Evolutionary conservation across 2,329 filamentous ascomycete species (phyloP), one percentile per base, ranked within the genome.

Genomic region (Fusarium sp.): DNA sequence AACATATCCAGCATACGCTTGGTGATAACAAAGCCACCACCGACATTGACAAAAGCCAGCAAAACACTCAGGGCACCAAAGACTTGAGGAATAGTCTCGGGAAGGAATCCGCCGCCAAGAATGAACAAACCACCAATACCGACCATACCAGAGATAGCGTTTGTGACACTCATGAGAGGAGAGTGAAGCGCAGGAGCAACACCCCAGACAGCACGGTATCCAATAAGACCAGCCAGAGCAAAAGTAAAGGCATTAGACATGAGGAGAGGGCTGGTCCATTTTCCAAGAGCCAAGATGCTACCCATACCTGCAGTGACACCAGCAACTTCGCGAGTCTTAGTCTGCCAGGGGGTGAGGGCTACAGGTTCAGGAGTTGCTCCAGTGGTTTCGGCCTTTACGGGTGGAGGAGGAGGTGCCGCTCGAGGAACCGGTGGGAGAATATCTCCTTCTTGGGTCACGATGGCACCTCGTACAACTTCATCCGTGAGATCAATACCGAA

Each of bases 1-100:
- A 95, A 95, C 92, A 95, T 95, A 77, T 97, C 93, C 42, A 97
- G 84, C 94, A 97, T 97, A 67, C 94, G 87, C 81, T 97, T 97
- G 5, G 93, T 97, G 63, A 97, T 93, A 42, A 97, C 92, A 65
- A 97, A 97, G 0, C 94, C 94, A 60, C 94, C 94, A 0, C 92
- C 91, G 5, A 97, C 90, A 70, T 97, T 97, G 66, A 97, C 92
- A 76, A 96, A 97, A 0, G 93, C 93, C 21, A 97, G 82, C 8
- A 96, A 83, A 2, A 97, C 94, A 2, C 93, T 97, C 2, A 89
- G 80, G 3, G 93, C 92, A 56, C 93, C 94, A 35, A 97, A 88
- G 4, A 82, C 80, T 76, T 97, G 93, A 1, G 93, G 93, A 8
- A 97, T 84, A 0, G 93, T 97, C 73, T 90, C 88, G 0, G 93